Percentiles rank a stretch among this genome's conserved stretches.
Conservation (phyloP, 2,329 filamentous ascomycete genomes). For the Hypomyces rosellus region DNA sequence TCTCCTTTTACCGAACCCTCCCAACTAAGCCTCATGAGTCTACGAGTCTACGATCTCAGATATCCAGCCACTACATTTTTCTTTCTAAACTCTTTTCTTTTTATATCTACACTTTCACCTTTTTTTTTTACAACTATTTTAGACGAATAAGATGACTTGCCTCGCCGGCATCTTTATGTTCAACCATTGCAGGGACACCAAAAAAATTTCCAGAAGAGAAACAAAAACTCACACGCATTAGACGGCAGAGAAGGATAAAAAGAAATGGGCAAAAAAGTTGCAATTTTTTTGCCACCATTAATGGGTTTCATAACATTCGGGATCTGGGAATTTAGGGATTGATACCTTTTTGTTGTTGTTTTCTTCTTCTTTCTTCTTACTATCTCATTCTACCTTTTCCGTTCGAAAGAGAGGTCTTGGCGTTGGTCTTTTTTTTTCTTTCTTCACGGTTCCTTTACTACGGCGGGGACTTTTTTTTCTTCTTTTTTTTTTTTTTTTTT, state of each 20-base stretch:
- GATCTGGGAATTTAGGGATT: conserved; percentile 9
- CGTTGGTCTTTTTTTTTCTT: neutral
- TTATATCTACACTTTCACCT: neutral
- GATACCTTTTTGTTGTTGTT: conserved; percentile 19
- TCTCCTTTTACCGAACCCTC: conserved; percentile 35
- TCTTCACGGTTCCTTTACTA: too few species aligned
- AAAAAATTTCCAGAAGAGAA: conserved; percentile 1
- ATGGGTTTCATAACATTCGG: conserved; percentile 16
- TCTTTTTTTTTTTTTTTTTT: neutral
- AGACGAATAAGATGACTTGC: conserved; percentile 6
- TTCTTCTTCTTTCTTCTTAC: neutral
- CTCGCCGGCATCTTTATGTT: conserved; percentile 6
- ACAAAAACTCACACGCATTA: too few species aligned
- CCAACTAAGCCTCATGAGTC: conserved; percentile 9
- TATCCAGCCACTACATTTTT: neutral
- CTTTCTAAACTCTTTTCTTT: neutral
- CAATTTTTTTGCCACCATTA: conserved; percentile 10
- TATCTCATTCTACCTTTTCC: neutral
- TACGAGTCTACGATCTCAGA: conserved; percentile 6
- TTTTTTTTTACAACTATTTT: conserved; percentile 4
- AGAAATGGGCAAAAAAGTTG: neutral
- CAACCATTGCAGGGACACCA: neutral
- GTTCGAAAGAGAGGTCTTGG: neutral
- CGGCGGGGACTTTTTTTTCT: neutral
- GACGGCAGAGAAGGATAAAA: neutral